Evolutionary conservation across 176 grass and related monocot genomes (phyloP).

Genomic region (Bolboschoenus planiculmis): DNA sequence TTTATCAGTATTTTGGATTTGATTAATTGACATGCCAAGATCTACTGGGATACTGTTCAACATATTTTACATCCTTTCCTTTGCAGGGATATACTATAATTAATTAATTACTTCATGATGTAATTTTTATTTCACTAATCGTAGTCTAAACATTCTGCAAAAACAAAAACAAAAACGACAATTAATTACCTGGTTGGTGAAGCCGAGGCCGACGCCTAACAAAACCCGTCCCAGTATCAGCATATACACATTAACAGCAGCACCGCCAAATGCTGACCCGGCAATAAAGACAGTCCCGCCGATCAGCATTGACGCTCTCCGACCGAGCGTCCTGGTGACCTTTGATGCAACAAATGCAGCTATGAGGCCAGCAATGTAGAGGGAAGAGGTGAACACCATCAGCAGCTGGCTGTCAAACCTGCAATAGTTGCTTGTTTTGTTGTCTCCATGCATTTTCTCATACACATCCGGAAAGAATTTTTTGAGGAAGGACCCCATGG

Average conservation of each 20-base stretch:
- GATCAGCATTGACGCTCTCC: constrained; percentile 55
- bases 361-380: constrained; percentile 73
- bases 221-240: constrained; percentile 59
- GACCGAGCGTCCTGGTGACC: constrained; percentile 53
- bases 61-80: too few species aligned
- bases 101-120: too few species aligned
- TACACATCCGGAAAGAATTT: constrained; percentile 72
- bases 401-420: constrained; percentile 71
- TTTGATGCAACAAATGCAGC: constrained; percentile 47
- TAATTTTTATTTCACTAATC: too few species aligned
- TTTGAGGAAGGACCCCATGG: constrained; percentile 69
- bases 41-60: too few species aligned
- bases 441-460: constrained; percentile 32
- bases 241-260: constrained; percentile 58
- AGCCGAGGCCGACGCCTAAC: constrained; percentile 69
- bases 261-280: constrained; percentile 51
- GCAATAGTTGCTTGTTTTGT: constrained; percentile 55
- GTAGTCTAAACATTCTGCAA: neutral
- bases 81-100: too few species aligned
- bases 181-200: constrained; percentile 81
- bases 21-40: too few species aligned
- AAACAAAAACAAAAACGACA: neutral
- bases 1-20: too few species aligned
- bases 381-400: constrained; percentile 68
- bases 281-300: constrained; percentile 51